Base-by-base conservation (phyloP, 2,329 filamentous ascomycete genomes). In the Parafenestella ontariensis region DNA sequence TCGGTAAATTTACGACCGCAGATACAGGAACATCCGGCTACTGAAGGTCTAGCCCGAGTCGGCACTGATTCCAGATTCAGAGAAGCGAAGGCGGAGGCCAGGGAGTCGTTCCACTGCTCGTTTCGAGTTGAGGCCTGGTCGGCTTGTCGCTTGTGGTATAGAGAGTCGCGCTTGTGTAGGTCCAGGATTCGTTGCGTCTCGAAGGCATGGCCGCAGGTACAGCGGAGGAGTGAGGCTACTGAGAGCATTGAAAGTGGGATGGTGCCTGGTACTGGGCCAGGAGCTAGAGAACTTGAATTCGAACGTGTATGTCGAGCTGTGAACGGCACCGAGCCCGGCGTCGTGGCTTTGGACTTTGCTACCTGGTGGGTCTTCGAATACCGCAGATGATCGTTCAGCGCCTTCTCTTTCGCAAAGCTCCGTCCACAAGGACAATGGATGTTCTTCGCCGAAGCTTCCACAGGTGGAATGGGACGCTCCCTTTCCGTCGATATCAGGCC, bases 141-240 rank as follows among this genome's bases (percentile, higher is more conserved):
- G 34, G 49, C 49, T 52, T 52, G 31, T 40, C 34, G 41, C 49
- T 37, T 46, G 41, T 46, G 31, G 23, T 40, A 46, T 42, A 52
- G 40, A 52, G 26, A 52, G 49, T 52, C 31, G 49, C 42, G 49
- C 49, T 52, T 46, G 34, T 52, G 49, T 40, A 52, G 33, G 28
- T 52, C 20, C 13, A 45, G 42, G 33, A 41, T 17, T 40, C 31
- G 31, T 46, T 52, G 13, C 20, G 49, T 44, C 41, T 52, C 49
- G 24, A 52, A 52, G 31, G 36, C 26, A 39, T 45, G 49, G 11
- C 49, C 41, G 36, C 42, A 52, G 49, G 41, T 46, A 52, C 41
- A 52, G 23, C 23, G 33, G 41, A 46, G 8, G 8, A 46, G 24
- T 23, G 49, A 46, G 18, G 42, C 41, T 41, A 40, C 13, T 43